Conservation (phyloP, 2,329 filamentous ascomycete genomes). For the Ceratocystis lukuohia region DNA sequence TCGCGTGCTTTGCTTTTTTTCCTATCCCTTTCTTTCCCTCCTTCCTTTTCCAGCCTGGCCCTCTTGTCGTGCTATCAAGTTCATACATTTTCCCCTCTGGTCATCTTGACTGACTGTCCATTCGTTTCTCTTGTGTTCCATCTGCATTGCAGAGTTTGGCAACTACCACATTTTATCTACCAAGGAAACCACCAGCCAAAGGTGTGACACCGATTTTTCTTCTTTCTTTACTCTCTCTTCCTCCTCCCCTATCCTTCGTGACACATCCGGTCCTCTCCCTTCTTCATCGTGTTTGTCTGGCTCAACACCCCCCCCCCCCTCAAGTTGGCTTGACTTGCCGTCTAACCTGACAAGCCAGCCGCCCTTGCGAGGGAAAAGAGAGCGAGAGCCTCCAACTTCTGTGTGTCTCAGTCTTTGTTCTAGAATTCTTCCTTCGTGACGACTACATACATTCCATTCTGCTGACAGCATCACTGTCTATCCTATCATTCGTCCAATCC, state of each 20-base stretch:
- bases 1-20: background rate
- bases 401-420: background rate
- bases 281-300: background rate
- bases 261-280: background rate
- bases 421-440: constrained; percentile 2
- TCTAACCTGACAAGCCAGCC: background rate
- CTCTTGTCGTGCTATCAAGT: background rate
- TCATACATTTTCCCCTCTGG: background rate
- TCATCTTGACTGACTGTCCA: constrained; percentile 8
- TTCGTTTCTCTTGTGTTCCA: constrained; percentile 10
- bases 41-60: background rate
- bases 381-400: background rate
- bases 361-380: background rate
- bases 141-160: background rate
- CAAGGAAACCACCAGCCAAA: background rate
- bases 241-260: background rate
- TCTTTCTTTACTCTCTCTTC: background rate
- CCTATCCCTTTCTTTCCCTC: background rate
- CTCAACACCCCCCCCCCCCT: background rate
- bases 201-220: background rate
- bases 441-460: background rate
- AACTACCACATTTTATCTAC: background rate
- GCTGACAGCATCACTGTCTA: background rate
- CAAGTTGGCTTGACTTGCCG: background rate
- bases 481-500: background rate